Percentiles rank a stretch among this genome's conserved stretches.
These are phyloP conservation scores for Danielozyma ontarioensis DNA, from an alignment of 805 yeast species.

Conservation along the genomic window DNA sequence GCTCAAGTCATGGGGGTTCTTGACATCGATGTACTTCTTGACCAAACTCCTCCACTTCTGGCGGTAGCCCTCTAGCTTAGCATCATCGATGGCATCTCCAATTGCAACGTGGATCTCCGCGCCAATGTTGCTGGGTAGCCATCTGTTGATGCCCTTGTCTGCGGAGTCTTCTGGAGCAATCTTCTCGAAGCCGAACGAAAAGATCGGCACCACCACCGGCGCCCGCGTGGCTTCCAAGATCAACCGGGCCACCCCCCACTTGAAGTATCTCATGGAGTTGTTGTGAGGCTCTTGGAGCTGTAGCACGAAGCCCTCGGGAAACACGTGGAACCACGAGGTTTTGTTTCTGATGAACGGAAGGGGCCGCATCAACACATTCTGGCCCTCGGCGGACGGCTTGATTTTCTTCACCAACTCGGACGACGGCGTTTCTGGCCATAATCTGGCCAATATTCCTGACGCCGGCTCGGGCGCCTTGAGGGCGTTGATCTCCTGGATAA, in stretches of 20 bases:
- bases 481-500: constrained; percentile 35
- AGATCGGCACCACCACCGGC: constrained; percentile 86
- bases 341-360: constrained; percentile 54
- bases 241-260: constrained; percentile 90
- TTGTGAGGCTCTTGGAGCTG: constrained; percentile 75
- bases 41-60: constrained; percentile 65
- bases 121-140: constrained; percentile 60
- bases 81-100: constrained; percentile 67
- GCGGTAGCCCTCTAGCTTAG: constrained; percentile 55
- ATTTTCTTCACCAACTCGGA: constrained; percentile 14
- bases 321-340: constrained; percentile 89
- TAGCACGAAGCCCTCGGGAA: constrained; percentile 92
- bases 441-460: constrained; percentile 1
- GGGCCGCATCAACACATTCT: constrained; percentile 26
- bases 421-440: constrained; percentile 3
- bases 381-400: constrained; percentile 25
- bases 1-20: constrained; percentile 54
- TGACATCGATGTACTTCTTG: constrained; percentile 44
- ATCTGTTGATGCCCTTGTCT: constrained; percentile 48
- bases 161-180: constrained; percentile 74
- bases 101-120: constrained; percentile 62
- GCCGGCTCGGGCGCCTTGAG: constrained; percentile 1
- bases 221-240: constrained; percentile 76
- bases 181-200: constrained; percentile 79
- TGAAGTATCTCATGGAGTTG: constrained; percentile 89